Evolutionary conservation across 495 filamentous ascomycete genomes (phyloP), one percentile per base, ranked within the genome.

Genomic region (Evansstolkia leycettana): DNA sequence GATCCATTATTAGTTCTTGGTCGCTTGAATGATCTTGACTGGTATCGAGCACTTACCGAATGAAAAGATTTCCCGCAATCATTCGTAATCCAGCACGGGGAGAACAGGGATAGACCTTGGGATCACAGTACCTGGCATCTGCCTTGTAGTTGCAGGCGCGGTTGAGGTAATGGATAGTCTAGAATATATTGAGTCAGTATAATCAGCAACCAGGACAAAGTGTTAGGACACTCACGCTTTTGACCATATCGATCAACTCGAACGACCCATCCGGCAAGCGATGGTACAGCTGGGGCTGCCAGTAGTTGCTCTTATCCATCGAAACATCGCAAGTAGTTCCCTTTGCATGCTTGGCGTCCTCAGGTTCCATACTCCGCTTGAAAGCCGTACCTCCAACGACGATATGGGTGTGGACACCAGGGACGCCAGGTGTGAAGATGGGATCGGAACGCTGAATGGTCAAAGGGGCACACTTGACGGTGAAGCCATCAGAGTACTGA

Each of bases 301-400:
- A 89, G 58, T 89, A 88, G 57, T 76, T 77, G 46, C 75, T 80
- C 45, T 75, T 60, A 54, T 89, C 84, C 36, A 70, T 66, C 46
- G 66, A 73, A 43, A 80, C 63, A 12, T 60, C 65, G 43, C 81
- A 76, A 7, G 75, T 76, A 33, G 79, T 80, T 48, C 80, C 86
- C 0, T 51, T 60, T 0, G 81, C 80, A 34, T 61, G 47, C 32
- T 65, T 58, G n/a, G 81, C 70, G 15, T 63, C 52, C 31, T 70
- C 55, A 29, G 67, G 76, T 28, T 57, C 64, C 62, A 76, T 77
- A 31, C 52, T 65, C 48, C 77, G 61, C 43, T 73, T 65, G 51
- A 86, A 86, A 42, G 72, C 80, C 58, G 72, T 83, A 28, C 80
- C 82, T 14, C 85, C 86, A 41, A 76, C 70, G 39, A 86, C 71